Evolutionary conservation across 2,329 filamentous ascomycete genomes (phyloP).

Genomic region (Colletotrichum sp.): DNA sequence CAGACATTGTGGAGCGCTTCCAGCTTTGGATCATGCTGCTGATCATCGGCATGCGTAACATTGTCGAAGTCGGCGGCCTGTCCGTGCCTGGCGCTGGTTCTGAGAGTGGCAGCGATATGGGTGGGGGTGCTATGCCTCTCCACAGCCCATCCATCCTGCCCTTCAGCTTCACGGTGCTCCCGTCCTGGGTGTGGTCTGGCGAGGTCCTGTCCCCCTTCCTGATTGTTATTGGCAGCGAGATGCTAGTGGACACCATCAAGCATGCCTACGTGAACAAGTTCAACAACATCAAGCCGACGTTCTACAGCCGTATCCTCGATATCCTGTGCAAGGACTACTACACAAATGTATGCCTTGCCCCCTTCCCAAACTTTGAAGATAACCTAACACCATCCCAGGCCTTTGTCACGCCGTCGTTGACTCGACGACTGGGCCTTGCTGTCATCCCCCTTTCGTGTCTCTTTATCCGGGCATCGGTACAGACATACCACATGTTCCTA

Average conservation of each 20-base stretch:
- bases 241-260: constrained; percentile 96
- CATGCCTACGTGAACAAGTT: constrained; percentile 99
- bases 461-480: constrained; percentile 91
- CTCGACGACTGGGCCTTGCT: constrained; percentile 85
- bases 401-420: constrained; percentile 89
- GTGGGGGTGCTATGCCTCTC: constrained; percentile 62
- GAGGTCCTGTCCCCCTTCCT: constrained; percentile 93
- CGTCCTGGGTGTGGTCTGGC: constrained; percentile 75
- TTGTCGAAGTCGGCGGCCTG: constrained; percentile 91
- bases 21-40: constrained; percentile 97
- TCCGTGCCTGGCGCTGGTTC: constrained; percentile 62
- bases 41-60: constrained; percentile 94
- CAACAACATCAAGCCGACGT: constrained; percentile 91
- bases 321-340: constrained; percentile 98
- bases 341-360: constrained; percentile 68
- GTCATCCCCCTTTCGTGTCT: constrained; percentile 92
- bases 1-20: constrained; percentile 95
- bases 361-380: background rate
- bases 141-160: constrained; percentile 80
- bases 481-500: constrained; percentile 98
- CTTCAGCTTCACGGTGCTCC: constrained; percentile 87
- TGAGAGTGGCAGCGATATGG: constrained; percentile 49
- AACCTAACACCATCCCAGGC: constrained; percentile 54
- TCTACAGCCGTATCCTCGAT: constrained; percentile 90
- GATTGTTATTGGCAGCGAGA: constrained; percentile 93